Base-by-base conservation (phyloP, 176 grass and related monocot species). In the Alopecurus myosuroides region DNA sequence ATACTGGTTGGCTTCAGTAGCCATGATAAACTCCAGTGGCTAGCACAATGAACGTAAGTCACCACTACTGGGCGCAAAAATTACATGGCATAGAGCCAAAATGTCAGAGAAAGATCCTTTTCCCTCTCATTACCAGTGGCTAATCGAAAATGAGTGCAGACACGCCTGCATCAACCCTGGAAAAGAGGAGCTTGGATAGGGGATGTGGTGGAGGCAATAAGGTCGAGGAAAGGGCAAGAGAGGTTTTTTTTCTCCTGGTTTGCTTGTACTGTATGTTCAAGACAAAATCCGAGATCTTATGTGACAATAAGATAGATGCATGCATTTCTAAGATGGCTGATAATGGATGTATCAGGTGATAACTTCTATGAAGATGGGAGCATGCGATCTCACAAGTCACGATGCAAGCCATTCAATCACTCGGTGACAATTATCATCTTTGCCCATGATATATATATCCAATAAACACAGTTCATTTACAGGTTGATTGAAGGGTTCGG, bases 401-500 rank as follows among this genome's bases (percentile, higher is more conserved):
- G 36, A 75, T 60, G 15, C 20, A 84, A 36, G 22, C 11, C 49
- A 77, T 57, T 35, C 29, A 87, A 77, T 26, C 36, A 77, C 9
- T 45, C 15, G 5, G 20, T 79, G 22, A 68, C 19, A 9, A 62
- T 82, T 48, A 42, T 11, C 76, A 61, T 39, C 15, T 80, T 52
- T 49, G 29, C 4, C 40, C 66, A 73, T 73, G 6, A 62, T n/a
- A 51, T 22, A 61, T 25, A 63, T 28, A 45, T 86, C 3, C 5
- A 6, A 52, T 22, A 83, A 49, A 77, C 36, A 70, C 12, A 2
- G 55, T 60, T 83, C 22, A 49, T 77, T 64, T 50, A 39, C 14
- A 83, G 48, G 39, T 74, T 82, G 53, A 83, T 48, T 34, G 11
- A 74, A 48, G 70, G 70, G 42, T 49, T 84, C 15, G 12, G 5